Conservation (phyloP, 2,329 filamentous ascomycete genomes). For the Aspergillus uvarum region DNA sequence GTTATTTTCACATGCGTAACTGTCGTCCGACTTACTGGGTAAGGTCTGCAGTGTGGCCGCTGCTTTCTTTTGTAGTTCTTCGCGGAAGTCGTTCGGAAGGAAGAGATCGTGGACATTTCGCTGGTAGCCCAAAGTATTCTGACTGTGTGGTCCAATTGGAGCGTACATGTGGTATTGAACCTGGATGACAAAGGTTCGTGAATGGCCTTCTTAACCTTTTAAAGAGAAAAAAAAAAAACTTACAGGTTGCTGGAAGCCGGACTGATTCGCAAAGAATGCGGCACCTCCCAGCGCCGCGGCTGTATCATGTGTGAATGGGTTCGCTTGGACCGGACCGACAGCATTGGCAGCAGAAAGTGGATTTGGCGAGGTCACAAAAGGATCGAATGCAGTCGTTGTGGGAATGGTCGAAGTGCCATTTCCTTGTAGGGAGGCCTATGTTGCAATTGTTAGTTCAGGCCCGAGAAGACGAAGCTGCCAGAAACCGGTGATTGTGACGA, state of each 20-base stretch:
- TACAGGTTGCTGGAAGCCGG: slow-evolving; percentile 65
- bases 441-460: not conserved
- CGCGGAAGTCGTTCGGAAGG: slow-evolving; percentile 78
- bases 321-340: slow-evolving; percentile 54
- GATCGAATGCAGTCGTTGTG: slow-evolving; percentile 57
- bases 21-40: slow-evolving; percentile 58
- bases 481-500: not conserved
- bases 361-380: slow-evolving; percentile 62
- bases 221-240: slow-evolving; percentile 24
- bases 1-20: not conserved
- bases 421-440: slow-evolving; percentile 38
- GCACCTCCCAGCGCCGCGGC: slow-evolving; percentile 56
- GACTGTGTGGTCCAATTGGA: slow-evolving; percentile 76
- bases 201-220: not conserved
- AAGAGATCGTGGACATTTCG: slow-evolving; percentile 88
- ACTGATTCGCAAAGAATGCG: slow-evolving; percentile 64
- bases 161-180: slow-evolving; percentile 92
- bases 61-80: slow-evolving; percentile 84
- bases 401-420: slow-evolving; percentile 55
- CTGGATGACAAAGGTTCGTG: slow-evolving; percentile 38
- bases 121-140: slow-evolving; percentile 81
- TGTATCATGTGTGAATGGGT: slow-evolving; percentile 77
- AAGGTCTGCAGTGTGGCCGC: slow-evolving; percentile 83
- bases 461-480: not conserved
- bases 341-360: slow-evolving; percentile 50